Evolutionary conservation across 2,329 filamentous ascomycete genomes (phyloP), one percentile per base, ranked within the genome.

Genomic region (Fusarium falciforme): DNA sequence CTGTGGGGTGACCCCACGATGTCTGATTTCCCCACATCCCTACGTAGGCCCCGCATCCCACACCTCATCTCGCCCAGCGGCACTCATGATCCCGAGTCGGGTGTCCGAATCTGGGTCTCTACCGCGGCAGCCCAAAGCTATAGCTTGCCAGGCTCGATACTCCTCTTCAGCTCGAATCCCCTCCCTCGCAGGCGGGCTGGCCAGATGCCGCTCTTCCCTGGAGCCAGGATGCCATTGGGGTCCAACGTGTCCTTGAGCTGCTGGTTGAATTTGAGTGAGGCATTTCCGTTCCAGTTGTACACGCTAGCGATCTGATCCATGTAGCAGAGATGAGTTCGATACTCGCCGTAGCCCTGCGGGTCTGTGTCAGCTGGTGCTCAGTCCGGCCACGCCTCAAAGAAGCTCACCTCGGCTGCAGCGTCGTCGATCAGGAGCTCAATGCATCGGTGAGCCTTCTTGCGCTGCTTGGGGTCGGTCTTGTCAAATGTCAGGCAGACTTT

Each of bases 161-260:
- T 35, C 12, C 33, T 38, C 33, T 58, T 58, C 54, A 38, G 33
- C n/a, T 27, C 54, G n/a, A 58, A 58, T 27, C 33, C 54, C 11
- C 54, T 58, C 11, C n/a, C 33, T 20, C 29, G 33, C 29, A 58
- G 54, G n/a, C 54, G 29, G n/a, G 29, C 27, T 61, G 65, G 60
- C 65, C 67, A 69, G 16, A 69, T 33, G 33, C 67, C 67, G 31
- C 31, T 62, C 58, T 66, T 69, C 10, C 67, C 67, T 2, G 63
- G 67, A 9, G 67, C 62, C 17, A 69, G 17, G 40, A 69, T 59
- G 27, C 67, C 67, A 11, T 69, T 69, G n/a, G 67, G 67, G 22
- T 69, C 67, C 49, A 69, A 17, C 6, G 62, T 7, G 27, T 69
- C 52, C 58, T 69, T 69, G 33, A 69, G 29, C 38, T 49, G 49